Conservation (phyloP, 2,329 filamentous ascomycete genomes). For the Didymellaceae sp. region DNA sequence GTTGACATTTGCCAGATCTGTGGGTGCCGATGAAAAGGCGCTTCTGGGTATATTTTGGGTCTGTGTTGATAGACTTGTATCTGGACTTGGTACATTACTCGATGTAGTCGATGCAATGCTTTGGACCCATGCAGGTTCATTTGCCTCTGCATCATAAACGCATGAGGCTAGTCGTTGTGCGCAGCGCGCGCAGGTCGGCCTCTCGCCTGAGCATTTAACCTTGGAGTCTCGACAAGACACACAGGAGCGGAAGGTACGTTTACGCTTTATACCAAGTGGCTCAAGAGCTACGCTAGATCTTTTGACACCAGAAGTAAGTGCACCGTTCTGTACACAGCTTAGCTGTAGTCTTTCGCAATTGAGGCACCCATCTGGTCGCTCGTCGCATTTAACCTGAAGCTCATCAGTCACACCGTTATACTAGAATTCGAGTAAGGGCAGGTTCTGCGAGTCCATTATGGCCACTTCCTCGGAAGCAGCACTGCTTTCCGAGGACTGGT, state of each 20-base stretch:
- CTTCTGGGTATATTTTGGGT: slow-evolving; percentile 21
- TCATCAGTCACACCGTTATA: slow-evolving; percentile 7
- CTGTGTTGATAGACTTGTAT: slow-evolving; percentile 20
- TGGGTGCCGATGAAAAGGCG: slow-evolving; percentile 19
- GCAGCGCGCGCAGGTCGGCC: slow-evolving; percentile 39
- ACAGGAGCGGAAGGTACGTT: slow-evolving; percentile 41
- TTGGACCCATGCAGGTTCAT: slow-evolving; percentile 43
- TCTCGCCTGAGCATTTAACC: slow-evolving; percentile 42
- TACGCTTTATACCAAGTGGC: slow-evolving; percentile 38
- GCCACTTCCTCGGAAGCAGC: too few relatives aligned
- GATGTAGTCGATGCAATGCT: slow-evolving; percentile 26
- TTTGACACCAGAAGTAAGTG: slow-evolving; percentile 21
- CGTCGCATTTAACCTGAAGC: slow-evolving; percentile 44
- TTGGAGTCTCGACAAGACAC: slow-evolving; percentile 41
- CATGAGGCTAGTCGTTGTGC: slow-evolving; percentile 34
- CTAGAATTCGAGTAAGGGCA: too few relatives aligned
- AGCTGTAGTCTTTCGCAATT: slow-evolving; percentile 41
- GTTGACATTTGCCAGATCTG: slow-evolving; percentile 20
- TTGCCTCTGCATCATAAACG: slow-evolving; percentile 37
- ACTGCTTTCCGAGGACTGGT: too few relatives aligned
- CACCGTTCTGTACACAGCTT: slow-evolving; percentile 36
- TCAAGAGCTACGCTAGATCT: slow-evolving; percentile 25
- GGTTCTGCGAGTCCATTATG: too few relatives aligned
- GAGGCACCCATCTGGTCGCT: slow-evolving; percentile 39
- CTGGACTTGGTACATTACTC: slow-evolving; percentile 17